A percentile compares a stretch with the other conserved stretches of the same genome.
Evolutionary conservation across 2,329 filamentous ascomycete genomes (phyloP).

Genomic region (Penicillium sp.): DNA sequence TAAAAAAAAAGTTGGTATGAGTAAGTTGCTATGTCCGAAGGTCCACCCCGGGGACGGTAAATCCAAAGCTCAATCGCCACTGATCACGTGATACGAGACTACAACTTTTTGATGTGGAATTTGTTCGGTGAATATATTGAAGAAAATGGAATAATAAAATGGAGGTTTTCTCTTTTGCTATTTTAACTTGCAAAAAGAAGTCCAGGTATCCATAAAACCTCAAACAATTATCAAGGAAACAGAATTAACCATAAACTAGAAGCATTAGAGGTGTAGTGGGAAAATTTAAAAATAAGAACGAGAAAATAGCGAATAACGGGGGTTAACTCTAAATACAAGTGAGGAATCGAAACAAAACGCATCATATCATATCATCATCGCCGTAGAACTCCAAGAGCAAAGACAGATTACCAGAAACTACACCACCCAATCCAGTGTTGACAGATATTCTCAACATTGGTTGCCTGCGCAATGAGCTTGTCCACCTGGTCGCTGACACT

Average conservation of each 20-base stretch:
- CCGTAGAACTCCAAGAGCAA: slow-evolving; percentile 27
- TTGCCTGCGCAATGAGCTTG: slow-evolving; percentile 90
- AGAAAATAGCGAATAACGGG: slow-evolving; percentile 9
- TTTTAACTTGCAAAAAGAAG: neutral
- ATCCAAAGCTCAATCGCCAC: slow-evolving; percentile 4
- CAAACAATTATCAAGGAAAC: neutral
- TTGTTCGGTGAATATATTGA: neutral
- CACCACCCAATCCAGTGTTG: slow-evolving; percentile 99
- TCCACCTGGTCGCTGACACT: slow-evolving; percentile 86
- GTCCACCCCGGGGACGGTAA: neutral
- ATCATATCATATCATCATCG: slow-evolving; percentile 27
- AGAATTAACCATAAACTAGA: neutral
- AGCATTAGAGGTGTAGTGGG: neutral
- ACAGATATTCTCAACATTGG: slow-evolving; percentile 94
- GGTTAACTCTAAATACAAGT: slow-evolving; percentile 20
- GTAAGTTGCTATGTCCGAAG: neutral
- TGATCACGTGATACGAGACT: neutral
- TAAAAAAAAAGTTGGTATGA: neutral
- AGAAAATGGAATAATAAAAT: neutral
- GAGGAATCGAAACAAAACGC: slow-evolving; percentile 17
- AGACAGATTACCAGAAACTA: slow-evolving; percentile 76
- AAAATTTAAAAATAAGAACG: slow-evolving; percentile 10
- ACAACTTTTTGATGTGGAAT: neutral
- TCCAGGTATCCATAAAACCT: neutral
- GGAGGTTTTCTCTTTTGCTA: neutral